Evolutionary conservation across 2,329 filamentous ascomycete genomes (phyloP).

Genomic region (Rutstroemia sp.): DNA sequence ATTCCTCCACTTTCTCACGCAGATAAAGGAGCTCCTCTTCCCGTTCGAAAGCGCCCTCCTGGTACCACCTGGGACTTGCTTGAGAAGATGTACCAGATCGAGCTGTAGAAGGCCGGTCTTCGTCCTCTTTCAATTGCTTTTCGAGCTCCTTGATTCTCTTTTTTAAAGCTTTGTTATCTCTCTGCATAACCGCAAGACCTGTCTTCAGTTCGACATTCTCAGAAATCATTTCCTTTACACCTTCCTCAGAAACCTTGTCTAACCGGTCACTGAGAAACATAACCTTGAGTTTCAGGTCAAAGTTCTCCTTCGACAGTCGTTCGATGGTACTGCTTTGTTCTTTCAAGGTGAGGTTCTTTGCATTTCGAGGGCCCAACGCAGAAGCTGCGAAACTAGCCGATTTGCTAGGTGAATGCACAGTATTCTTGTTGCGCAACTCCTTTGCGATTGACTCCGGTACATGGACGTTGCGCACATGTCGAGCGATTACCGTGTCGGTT

Average conservation of each 20-base stretch:
- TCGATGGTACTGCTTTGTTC: constrained; percentile 98
- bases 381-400: constrained; percentile 42
- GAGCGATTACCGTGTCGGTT: constrained; percentile 81
- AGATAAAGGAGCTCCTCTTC: constrained; percentile 84
- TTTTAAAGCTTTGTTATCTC: constrained; percentile 80
- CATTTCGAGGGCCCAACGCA: constrained; percentile 42
- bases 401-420: constrained; percentile 51
- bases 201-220: constrained; percentile 96
- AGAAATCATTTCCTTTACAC: constrained; percentile 94
- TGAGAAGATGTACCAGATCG: constrained; percentile 49
- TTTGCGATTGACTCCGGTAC: constrained; percentile 83
- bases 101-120: constrained; percentile 53
- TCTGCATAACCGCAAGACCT: constrained; percentile 77
- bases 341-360: constrained; percentile 78
- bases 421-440: constrained; percentile 74
- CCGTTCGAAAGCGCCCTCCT: constrained; percentile 55
- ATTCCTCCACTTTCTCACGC: constrained; percentile 78
- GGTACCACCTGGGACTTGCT: constrained; percentile 46
- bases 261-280: constrained; percentile 93
- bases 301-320: constrained; percentile 93
- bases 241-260: constrained; percentile 89
- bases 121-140: constrained; percentile 62
- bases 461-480: constrained; percentile 82
- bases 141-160: constrained; percentile 81
- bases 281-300: constrained; percentile 93